Evolutionary conservation across 768 basidiomycete genomes (phyloP), one percentile per base, ranked within the genome.

Genomic region (Hypholoma sublateritium): DNA sequence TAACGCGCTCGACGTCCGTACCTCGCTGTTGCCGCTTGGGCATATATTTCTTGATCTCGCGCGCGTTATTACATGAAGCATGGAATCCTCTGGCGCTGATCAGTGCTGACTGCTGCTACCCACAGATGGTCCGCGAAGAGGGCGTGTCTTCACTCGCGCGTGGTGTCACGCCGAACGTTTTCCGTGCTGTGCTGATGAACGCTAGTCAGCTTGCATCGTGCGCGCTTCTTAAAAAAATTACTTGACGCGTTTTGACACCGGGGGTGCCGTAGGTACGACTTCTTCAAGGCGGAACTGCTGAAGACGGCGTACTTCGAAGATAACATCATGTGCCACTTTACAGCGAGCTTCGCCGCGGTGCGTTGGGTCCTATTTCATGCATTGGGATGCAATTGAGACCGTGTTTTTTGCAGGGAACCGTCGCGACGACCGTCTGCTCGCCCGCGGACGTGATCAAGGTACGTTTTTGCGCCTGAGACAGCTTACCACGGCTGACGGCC

Each of bases 121-220:
- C 16, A 13, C 62, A 91, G 87, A 95, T 96, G 91, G 83, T 93
- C 11, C 81, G 85, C 1, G 93, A 95, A 69, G 93, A 96, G 72
- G 93, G 93, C 4, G 59, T 77, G 14, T 88, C 87, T 0, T 89
- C 91, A 0, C 83, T 94, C 49, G 75, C 70, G 16, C 85, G 93
- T 28, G 94, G 94, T 21, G 79, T 90, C 4, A 86, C 81, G 3
- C 94, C 94, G 0, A 96, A 96, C 63, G 86, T 93, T 5, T 87
- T 94, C 69, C 83, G 93, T 69, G 88, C 93, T 1, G 66, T 94
- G 13, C 70, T 95, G 59, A 95, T 95, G 93, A 95, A 95, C 69
- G 91, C 91, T 48, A 90, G 88, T 74, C 93, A 96, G 69, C 84
- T 95, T 22, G 93, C 92, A 1, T 93, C 92, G 86, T 92, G 68